Evolutionary conservation across 257 asterid genomes (phyloP).

Genomic region (Apocynum venetum): DNA sequence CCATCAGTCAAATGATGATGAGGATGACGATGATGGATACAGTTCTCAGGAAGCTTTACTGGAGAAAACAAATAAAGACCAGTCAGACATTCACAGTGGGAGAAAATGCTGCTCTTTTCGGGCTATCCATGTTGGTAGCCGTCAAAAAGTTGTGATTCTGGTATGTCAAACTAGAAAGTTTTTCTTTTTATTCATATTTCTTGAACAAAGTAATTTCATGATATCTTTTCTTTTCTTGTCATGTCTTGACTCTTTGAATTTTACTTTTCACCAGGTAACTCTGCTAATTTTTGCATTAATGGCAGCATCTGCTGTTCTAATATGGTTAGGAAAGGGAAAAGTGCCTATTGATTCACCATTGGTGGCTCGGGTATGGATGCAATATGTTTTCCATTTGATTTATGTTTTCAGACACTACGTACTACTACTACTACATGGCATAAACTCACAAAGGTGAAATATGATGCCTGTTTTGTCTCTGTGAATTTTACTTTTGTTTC

Average conservation of each 20-base stretch:
- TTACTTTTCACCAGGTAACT: conserved; percentile 52
- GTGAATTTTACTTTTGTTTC: neutral
- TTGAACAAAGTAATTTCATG: neutral
- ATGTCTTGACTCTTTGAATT: conserved; percentile 19
- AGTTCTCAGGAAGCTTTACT: conserved; percentile 59
- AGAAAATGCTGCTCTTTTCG: conserved; percentile 62
- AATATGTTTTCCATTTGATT: neutral
- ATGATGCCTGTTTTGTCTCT: conserved; percentile 1
- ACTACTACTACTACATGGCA: neutral
- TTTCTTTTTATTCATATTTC: neutral
- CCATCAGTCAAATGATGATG: conserved; percentile 77
- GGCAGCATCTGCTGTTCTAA: conserved; percentile 68
- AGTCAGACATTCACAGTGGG: conserved; percentile 30
- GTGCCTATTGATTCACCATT: conserved; percentile 54
- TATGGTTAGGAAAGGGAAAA: conserved; percentile 71
- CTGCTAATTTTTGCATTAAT: conserved; percentile 56
- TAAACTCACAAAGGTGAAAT: neutral
- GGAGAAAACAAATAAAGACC: conserved; percentile 51
- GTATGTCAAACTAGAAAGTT: conserved; percentile 26
- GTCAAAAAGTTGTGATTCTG: conserved; percentile 84
- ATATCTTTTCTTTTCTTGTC: conserved; percentile 8
- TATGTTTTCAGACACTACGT: neutral
- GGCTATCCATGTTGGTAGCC: conserved; percentile 63
- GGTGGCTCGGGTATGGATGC: conserved; percentile 71
- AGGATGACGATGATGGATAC: conserved; percentile 77